These are phyloP conservation scores for Brettanomyces naardenensis DNA, from an alignment of 805 yeast genomes.

Conservation along the genomic window DNA sequence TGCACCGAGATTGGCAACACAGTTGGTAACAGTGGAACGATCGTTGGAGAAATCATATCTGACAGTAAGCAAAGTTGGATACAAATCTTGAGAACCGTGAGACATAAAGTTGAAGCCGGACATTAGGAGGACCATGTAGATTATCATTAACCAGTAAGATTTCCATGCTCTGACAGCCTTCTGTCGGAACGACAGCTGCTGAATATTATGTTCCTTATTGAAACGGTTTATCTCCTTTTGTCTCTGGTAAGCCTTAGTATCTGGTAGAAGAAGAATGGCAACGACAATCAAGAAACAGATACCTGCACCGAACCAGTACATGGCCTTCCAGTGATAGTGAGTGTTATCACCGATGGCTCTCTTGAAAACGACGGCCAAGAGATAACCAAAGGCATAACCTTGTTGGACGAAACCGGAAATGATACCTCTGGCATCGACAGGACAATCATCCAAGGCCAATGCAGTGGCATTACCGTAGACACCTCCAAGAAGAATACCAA, in stretches of 20 bases:
- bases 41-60: constrained; percentile 36
- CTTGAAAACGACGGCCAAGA: constrained; percentile 56
- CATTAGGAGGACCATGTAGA: constrained; percentile 52
- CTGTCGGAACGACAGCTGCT: constrained; percentile 25
- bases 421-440: constrained; percentile 46
- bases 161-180: constrained; percentile 30
- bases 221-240: constrained; percentile 29
- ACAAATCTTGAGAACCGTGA: constrained; percentile 58
- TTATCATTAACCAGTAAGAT: constrained; percentile 49
- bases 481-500: constrained; percentile 56
- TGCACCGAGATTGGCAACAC: constrained; percentile 54
- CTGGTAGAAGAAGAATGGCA: constrained; percentile 39
- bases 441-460: constrained; percentile 47
- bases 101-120: constrained; percentile 56
- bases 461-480: constrained; percentile 48
- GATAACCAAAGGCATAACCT: constrained; percentile 69
- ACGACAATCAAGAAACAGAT: constrained; percentile 33
- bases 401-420: constrained; percentile 68
- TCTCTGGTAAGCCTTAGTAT: constrained; percentile 44
- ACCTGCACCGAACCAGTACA: constrained; percentile 68
- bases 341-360: constrained; percentile 53
- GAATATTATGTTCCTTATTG: constrained; percentile 23
- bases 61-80: constrained; percentile 44
- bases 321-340: constrained; percentile 50
- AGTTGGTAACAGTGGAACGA: constrained; percentile 45